Base-by-base conservation (phyloP, 371 early-diverging fungal species). In the Apophysomyces ossiformis region DNA sequence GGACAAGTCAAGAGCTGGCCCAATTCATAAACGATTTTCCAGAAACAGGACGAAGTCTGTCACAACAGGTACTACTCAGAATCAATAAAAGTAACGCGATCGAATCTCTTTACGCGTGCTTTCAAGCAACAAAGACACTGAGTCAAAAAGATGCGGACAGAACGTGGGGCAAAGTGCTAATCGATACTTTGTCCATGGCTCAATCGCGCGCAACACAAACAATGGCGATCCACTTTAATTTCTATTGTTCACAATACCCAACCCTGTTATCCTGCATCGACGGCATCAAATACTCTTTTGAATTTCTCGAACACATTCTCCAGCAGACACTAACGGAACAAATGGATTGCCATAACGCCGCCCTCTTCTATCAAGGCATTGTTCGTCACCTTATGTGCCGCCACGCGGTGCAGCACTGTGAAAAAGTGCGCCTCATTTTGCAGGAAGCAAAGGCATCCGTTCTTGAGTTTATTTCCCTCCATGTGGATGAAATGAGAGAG, bases 241-340 rank as follows among this genome's bases (percentile, higher is more conserved):
- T 73, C 43, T 77, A 71, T 47, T 77, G 75, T 43, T 67, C 72
- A 6, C 68, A 76, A 56, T 81, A 78, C 37, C 78, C 81, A 1
- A 74, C 76, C 3, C 41, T 81, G 8, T 46, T 78, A 32, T 78
- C 78, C 4, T 81, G 78, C 37, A 74, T 81, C 21, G 81, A 81
- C 62, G 81, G 78, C 1, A 73, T 81, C 58, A 74, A 70, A 13
- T 78, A 78, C 16, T 73, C 81, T 0, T 70, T 71, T 60, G 78
- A 74, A 8, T 81, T 78, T 58, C 41, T 78, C 0, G 74, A 78
- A 38, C 74, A 75, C 60, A 50, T 81, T 7, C 21, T 80, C 21
- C 60, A 65, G 8, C 72, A 70, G 37, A 63, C 73, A 4, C 21
- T 80, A 32, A 69, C 75, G 38, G 72, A 76, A 43, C 69, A 77